Base-by-base conservation (phyloP, 768 basidiomycete species). In the Leccinum pellstonianum region DNA sequence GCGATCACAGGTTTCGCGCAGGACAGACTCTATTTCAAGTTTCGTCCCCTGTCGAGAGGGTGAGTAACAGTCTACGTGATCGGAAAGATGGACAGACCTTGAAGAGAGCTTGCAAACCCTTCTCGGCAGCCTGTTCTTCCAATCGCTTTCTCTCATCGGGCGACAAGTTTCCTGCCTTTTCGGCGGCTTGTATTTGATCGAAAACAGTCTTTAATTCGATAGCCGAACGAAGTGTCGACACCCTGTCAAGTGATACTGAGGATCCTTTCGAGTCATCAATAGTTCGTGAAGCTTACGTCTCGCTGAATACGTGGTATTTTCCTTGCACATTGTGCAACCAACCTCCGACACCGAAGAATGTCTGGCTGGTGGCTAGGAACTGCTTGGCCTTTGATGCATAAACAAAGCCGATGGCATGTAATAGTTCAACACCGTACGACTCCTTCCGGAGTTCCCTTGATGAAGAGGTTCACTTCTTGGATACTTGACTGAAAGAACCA, bases 311-410 rank as follows among this genome's bases (percentile, higher is more conserved):
- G 68, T 95, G 93, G 53, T 93, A 95, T 76, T 93, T 94, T 12
- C 90, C 91, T 71, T 93, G 91, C 3, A 94, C 91, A 57, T 92
- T 92, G 72, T 95, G 93, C 59, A 95, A 71, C 93, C 93, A 96
- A 7, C 94, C 93, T 12, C 93, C 93, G 15, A 96, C 87, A 27
- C 93, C 93, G 52, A 93, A 78, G 11, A 84, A 77, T 0, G 86
- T 79, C 79, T 85, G 63, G 75, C 84, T 79, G 17, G 90, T 86
- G 0, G 93, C 93, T 0, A 91, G 80, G 67, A 86, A 86, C 38
- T 94, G 91, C 69, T 91, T 93, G 6, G 88, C 85, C 71, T 93
- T 95, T 27, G 88, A 82, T 19, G 77, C 74, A 70, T 96, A 96
- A 5, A 92, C 90, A 62, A 93, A 92, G 2, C 93, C 93, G 63